Evolutionary conservation across 495 filamentous ascomycete species (phyloP).

Genomic region (Penicillium desertorum): DNA sequence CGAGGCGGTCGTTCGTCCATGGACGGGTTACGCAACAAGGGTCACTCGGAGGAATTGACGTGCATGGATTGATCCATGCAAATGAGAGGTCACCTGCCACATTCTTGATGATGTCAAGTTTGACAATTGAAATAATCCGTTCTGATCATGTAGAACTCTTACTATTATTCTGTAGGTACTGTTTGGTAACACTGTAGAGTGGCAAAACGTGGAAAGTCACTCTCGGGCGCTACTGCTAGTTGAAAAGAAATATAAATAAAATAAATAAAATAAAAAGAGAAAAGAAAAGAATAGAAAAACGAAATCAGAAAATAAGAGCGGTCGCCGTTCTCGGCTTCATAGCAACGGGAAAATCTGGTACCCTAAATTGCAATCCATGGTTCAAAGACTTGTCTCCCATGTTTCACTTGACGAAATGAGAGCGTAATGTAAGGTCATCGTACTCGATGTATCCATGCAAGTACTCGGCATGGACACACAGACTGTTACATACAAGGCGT

Average conservation of each 20-base stretch:
- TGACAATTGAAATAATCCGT: not conserved
- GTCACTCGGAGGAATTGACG: conserved; percentile 22
- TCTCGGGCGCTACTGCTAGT: conserved; percentile 7
- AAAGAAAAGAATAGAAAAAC: not conserved
- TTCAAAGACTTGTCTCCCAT: not conserved
- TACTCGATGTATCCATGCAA: not conserved
- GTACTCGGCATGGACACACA: not conserved
- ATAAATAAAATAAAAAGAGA: not conserved
- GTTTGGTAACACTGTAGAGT: conserved; percentile 2
- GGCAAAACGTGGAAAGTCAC: conserved; percentile 5
- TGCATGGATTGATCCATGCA: conserved; percentile 21
- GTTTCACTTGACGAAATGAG: conserved; percentile 3
- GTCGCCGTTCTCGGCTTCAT: conserved; percentile 17
- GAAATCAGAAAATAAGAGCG: conserved; percentile 3
- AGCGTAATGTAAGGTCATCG: conserved; percentile 4
- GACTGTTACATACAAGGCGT: not conserved
- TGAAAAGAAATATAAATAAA: not conserved
- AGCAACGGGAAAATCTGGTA: conserved; percentile 15
- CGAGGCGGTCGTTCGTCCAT: conserved; percentile 25
- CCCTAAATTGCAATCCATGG: conserved; percentile 9
- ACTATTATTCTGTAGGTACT: not conserved
- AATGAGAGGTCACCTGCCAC: conserved; percentile 12
- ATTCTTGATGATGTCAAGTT: conserved; percentile 18
- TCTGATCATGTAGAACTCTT: not conserved
- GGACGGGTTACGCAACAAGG: conserved; percentile 17